Percentiles rank a stretch among this genome's conserved stretches.
phyloP scores from a whole-genome alignment of 2,329 filamentous ascomycete genomes.

The Sarocladium kiliense region DNA sequence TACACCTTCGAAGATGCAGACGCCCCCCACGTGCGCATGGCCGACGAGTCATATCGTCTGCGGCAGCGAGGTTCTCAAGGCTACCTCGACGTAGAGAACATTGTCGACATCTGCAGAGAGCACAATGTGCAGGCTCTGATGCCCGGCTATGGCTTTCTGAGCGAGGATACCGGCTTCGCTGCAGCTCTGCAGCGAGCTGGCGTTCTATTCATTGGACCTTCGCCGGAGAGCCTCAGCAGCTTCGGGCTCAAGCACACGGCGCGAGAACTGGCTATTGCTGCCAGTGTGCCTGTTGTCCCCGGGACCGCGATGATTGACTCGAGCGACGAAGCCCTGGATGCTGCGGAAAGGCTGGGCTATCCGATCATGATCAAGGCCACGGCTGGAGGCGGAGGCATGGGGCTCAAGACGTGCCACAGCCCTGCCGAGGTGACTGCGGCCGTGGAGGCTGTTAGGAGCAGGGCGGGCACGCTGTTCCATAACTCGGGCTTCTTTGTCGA shows the following conservation, averaged over 20 bases:
- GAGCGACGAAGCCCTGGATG: neutral
- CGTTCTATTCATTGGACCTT: slow-evolving; percentile 53
- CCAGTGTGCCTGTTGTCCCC: slow-evolving; percentile 15
- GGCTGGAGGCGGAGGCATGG: slow-evolving; percentile 37
- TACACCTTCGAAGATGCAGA: slow-evolving; percentile 35
- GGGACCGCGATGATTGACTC: slow-evolving; percentile 12
- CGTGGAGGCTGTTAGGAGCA: slow-evolving; percentile 30
- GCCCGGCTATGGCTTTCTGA: slow-evolving; percentile 17
- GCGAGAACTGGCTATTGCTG: slow-evolving; percentile 14
- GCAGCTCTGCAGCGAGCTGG: slow-evolving; percentile 44
- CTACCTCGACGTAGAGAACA: too few relatives aligned
- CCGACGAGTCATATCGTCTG: slow-evolving; percentile 15
- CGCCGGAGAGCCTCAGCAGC: slow-evolving; percentile 32
- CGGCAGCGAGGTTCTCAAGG: too few relatives aligned
- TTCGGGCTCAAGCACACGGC: slow-evolving; percentile 16
- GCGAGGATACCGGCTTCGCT: slow-evolving; percentile 51
- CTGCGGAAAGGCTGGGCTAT: slow-evolving; percentile 18
- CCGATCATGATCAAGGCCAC: slow-evolving; percentile 39
- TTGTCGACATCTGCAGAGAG: slow-evolving; percentile 45
- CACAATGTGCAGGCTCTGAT: slow-evolving; percentile 23
- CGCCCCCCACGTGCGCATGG: slow-evolving; percentile 13
- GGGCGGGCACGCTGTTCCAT: slow-evolving; percentile 29
- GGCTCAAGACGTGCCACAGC: too few relatives aligned
- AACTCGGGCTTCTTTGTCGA: slow-evolving; percentile 32
- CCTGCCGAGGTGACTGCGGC: too few relatives aligned